phyloP scores from a whole-genome alignment of 208 protist genomes.

The Acanthamoeba culbertsoni region DNA sequence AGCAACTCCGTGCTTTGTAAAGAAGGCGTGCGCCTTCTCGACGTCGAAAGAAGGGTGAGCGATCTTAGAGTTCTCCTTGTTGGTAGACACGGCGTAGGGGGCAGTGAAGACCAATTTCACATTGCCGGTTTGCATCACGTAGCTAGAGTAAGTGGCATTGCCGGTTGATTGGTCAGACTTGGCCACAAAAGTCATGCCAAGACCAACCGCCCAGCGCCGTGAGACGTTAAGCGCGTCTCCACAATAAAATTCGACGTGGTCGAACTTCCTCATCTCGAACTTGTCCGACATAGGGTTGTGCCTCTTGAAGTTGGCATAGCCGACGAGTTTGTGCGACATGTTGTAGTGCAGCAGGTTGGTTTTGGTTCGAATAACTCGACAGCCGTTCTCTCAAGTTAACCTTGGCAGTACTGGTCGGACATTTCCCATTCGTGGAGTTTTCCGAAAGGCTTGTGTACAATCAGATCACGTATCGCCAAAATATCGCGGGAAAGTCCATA shows the following conservation, averaged over 20 bases:
- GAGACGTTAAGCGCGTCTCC: conserved; percentile 37
- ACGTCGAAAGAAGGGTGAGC: not conserved
- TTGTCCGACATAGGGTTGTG: conserved; percentile 38
- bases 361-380: not conserved
- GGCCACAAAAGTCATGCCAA: conserved; percentile 29
- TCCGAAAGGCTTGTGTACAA: too few relatives aligned
- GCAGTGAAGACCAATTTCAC: conserved; percentile 13
- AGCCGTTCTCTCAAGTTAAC: too few relatives aligned
- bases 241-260: conserved; percentile 37
- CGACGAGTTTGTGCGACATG: not conserved
- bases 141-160: conserved; percentile 5
- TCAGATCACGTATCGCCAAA: too few relatives aligned
- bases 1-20: conserved; percentile 15
- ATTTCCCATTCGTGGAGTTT: too few relatives aligned
- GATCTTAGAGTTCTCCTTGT: not conserved
- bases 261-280: not conserved
- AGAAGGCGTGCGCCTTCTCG: not conserved
- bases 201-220: not conserved
- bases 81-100: not conserved
- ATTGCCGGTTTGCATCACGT: not conserved
- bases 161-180: conserved; percentile 37
- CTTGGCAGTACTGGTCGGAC: too few relatives aligned
- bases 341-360: not conserved
- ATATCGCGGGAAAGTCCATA: too few relatives aligned
- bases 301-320: conserved; percentile 49